A percentile compares a stretch with the other conserved stretches of the same genome.
phyloP scores from a whole-genome alignment of 2,329 filamentous ascomycete species.

The Colletotrichum sansevieriae region DNA sequence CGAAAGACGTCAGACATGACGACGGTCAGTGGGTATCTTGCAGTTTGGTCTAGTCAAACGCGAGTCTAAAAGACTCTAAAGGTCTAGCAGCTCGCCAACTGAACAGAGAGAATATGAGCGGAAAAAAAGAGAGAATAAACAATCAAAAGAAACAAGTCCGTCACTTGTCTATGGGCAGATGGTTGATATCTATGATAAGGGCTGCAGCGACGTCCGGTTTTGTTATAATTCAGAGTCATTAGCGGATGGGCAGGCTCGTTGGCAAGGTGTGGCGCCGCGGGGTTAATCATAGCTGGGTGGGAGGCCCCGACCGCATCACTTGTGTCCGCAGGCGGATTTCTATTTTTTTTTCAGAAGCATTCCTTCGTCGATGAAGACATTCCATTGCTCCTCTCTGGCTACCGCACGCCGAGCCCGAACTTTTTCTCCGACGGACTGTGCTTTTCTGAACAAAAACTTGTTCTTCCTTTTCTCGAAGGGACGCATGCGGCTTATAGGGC shows the following conservation, averaged over 20 bases:
- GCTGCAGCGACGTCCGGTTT: constrained; percentile 26
- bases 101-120: neutral
- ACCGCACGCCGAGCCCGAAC: constrained; percentile 19
- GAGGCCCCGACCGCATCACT: constrained; percentile 21
- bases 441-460: constrained; percentile 2
- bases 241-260: constrained; percentile 8
- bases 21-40: constrained; percentile 11
- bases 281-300: constrained; percentile 30
- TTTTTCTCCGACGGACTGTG: neutral
- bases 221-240: constrained; percentile 33
- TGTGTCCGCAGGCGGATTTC: constrained; percentile 27
- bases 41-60: neutral
- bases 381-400: constrained; percentile 18
- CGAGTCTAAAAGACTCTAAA: constrained; percentile 1
- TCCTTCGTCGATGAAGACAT: constrained; percentile 26
- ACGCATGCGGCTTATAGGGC: constrained; percentile 23
- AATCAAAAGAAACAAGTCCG: neutral
- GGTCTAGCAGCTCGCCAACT: neutral
- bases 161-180: neutral
- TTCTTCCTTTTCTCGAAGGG: constrained; percentile 10
- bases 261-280: constrained; percentile 38
- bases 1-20: constrained; percentile 58
- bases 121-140: neutral
- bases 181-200: constrained; percentile 7
- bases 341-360: constrained; percentile 14